Conservation (phyloP, 2,329 filamentous ascomycete genomes). For the Verticillium tricorpus region DNA sequence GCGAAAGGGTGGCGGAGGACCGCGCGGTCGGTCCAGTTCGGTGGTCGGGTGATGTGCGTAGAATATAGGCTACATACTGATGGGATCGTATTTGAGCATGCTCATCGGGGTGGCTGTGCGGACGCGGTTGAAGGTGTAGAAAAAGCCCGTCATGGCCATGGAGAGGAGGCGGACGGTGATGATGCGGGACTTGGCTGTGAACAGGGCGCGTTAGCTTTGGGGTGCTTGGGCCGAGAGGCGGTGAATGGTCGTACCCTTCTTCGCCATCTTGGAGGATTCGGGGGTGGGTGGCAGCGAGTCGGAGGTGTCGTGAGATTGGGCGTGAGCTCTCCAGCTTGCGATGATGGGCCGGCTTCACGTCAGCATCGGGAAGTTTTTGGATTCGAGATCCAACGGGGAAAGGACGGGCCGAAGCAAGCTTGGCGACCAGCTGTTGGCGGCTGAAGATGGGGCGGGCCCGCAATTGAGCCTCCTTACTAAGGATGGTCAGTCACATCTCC, state of each 20-base stretch:
- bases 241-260: constrained; percentile 7
- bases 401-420: not conserved
- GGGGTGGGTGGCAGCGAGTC: not conserved
- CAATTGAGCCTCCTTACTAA: no score
- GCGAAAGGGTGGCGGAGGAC: no score
- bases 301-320: not conserved
- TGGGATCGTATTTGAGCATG: constrained; percentile 98
- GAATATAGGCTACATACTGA: constrained; percentile 53
- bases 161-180: constrained; percentile 91
- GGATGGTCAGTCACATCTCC: not conserved
- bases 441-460: not conserved
- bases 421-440: not conserved
- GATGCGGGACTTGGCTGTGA: constrained; percentile 79
- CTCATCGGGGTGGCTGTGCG: constrained; percentile 79
- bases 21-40: no score
- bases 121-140: constrained; percentile 83
- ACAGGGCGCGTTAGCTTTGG: constrained; percentile 1
- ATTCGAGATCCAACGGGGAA: constrained; percentile 1
- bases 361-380: constrained; percentile 7
- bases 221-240: not conserved
- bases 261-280: constrained; percentile 11
- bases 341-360: not conserved
- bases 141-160: constrained; percentile 99
- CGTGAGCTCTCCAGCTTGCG: constrained; percentile 7
- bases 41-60: no score